Percentiles rank a stretch among this genome's conserved stretches.
These are phyloP conservation scores for Exophiala spinifera DNA, from an alignment of 2,329 filamentous ascomycete genomes.

Conservation along the genomic window DNA sequence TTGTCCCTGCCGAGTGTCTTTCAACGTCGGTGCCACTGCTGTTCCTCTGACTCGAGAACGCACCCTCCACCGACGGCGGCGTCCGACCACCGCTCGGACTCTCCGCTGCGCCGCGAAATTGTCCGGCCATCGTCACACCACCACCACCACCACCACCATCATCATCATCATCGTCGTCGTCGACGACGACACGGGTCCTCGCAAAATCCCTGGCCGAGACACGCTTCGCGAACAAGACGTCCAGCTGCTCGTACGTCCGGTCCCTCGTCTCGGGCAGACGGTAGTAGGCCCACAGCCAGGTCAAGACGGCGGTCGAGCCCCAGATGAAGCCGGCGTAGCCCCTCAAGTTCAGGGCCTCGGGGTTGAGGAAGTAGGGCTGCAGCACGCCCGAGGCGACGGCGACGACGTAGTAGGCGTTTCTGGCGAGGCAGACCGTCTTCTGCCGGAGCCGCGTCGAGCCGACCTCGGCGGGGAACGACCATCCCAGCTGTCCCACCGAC, in stretches of 20 bases:
- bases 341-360: constrained; percentile 37
- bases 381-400: constrained; percentile 45
- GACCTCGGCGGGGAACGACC: constrained; percentile 51
- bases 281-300: constrained; percentile 33
- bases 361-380: constrained; percentile 37
- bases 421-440: constrained; percentile 54
- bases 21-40: neutral
- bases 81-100: constrained; percentile 9
- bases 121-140: constrained; percentile 9
- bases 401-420: constrained; percentile 49
- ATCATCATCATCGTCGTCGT: too few species aligned
- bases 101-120: neutral
- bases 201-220: constrained; percentile 21
- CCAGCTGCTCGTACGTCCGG: constrained; percentile 34
- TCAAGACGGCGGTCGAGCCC: constrained; percentile 32
- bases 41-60: neutral
- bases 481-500: constrained; percentile 54
- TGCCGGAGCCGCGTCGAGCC: constrained; percentile 52
- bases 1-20: neutral
- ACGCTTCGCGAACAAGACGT: constrained; percentile 22
- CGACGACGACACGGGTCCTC: constrained; percentile 20
- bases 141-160: too few species aligned
- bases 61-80: neutral
- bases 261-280: constrained; percentile 35
- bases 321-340: constrained; percentile 43